These are phyloP conservation scores for Furcasterigmium sp. DNA, from an alignment of 2,329 filamentous ascomycete genomes.

Conservation along the genomic window DNA sequence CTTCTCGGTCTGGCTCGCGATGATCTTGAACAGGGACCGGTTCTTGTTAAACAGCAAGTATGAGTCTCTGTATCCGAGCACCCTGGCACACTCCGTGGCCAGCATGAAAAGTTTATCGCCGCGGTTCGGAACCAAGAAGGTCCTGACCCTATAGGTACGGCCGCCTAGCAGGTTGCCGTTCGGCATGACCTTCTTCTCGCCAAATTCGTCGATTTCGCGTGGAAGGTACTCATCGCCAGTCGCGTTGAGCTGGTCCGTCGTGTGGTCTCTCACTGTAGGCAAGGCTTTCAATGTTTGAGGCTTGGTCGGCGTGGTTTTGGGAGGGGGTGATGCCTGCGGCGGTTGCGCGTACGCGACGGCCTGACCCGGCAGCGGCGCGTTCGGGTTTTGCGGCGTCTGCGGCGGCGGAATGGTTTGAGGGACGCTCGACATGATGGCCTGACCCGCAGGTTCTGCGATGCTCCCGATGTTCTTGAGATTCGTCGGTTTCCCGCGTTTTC, in stretches of 20 bases:
- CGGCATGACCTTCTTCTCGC: slow-evolving; percentile 86
- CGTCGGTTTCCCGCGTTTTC: slow-evolving; percentile 58
- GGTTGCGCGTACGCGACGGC: slow-evolving; percentile 29
- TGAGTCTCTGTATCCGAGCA: slow-evolving; percentile 92
- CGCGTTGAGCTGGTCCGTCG: slow-evolving; percentile 85
- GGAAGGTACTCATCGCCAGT: slow-evolving; percentile 93
- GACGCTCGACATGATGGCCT: slow-evolving; percentile 40
- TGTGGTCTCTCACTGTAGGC: slow-evolving; percentile 93
- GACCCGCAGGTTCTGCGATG: slow-evolving; percentile 53
- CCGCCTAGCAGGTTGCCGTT: slow-evolving; percentile 78
- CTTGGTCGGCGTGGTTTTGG: slow-evolving; percentile 77
- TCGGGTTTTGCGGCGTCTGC: slow-evolving; percentile 50
- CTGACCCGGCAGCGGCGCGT: slow-evolving; percentile 37
- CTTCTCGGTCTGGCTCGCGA: slow-evolving; percentile 92
- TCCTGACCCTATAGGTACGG: slow-evolving; percentile 87
- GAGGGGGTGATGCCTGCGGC: slow-evolving; percentile 48
- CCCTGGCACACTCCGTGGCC: slow-evolving; percentile 91
- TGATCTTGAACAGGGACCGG: slow-evolving; percentile 93
- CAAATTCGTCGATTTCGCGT: slow-evolving; percentile 85
- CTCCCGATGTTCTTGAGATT: slow-evolving; percentile 49
- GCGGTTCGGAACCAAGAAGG: slow-evolving; percentile 85
- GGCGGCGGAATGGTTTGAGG: slow-evolving; percentile 38
- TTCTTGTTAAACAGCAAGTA: slow-evolving; percentile 99
- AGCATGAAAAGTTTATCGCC: slow-evolving; percentile 98
- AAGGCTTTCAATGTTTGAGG: slow-evolving; percentile 78